Base-by-base conservation (phyloP, 306 rosid species). In the Sindora glabra region DNA sequence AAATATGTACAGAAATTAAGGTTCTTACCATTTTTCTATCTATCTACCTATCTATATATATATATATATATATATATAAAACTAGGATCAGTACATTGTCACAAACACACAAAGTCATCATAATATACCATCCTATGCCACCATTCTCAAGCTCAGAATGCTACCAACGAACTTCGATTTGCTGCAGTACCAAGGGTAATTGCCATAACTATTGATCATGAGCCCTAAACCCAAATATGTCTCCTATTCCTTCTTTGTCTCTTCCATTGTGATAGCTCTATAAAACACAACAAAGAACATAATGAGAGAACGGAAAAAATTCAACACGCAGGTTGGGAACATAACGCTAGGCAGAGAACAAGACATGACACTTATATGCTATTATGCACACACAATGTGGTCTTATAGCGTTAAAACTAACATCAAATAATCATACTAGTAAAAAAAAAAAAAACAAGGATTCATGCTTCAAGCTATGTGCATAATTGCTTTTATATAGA, bases 141-240 rank as follows among this genome's bases (percentile, higher is more conserved):
- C n/a, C n/a, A n/a, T n/a, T n/a, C n/a, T n/a, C n/a, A n/a, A n/a
- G n/a, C n/a, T n/a, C n/a, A n/a, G n/a, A n/a, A n/a, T n/a, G n/a
- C n/a, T n/a, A n/a, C n/a, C n/a, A n/a, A n/a, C n/a, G n/a, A n/a
- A n/a, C n/a, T n/a, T n/a, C n/a, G n/a, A n/a, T n/a, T n/a, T n/a
- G 90, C 86, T 15, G 84, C 87, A 14, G 84, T 78, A 45, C 95
- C 79, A 15, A 94, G 78, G 1, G 76, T 69, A 29, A 86, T 75
- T 5, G 79, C 86, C 41, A 90, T 58, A 18, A 87, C 82, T 24
- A 89, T 73, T 14, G n/a, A n/a, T n/a, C n/a, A n/a, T n/a, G 87
- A 82, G 19, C 95, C 94, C 99, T 97, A 89, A 23, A 94, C 57
- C 99, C 99, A 94, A 63, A 77, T 89, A 15, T 86, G 97, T 77